Base-by-base conservation (phyloP, 148 eudicot species). In the Diospyros kaki region DNA sequence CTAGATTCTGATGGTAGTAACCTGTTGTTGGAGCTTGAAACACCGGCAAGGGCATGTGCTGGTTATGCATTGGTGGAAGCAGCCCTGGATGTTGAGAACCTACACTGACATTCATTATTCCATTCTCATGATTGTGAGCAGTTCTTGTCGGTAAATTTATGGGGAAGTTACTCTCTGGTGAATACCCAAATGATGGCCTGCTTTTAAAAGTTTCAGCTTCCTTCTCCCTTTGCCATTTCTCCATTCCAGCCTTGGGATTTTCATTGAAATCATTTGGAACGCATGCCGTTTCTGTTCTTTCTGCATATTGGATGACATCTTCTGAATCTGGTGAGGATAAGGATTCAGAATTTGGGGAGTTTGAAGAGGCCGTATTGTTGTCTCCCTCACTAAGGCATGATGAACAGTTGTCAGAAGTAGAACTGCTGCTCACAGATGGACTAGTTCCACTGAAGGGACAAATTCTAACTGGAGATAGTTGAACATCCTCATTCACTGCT, bases 311-410 rank as follows among this genome's bases (percentile, higher is more conserved):
- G 76, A 85, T 81, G 68, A 91, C 78, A 68, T 90, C 93, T 77
- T 94, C 98, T 10, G 98, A 94, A 87, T 92, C 97, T 6, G 96
- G 90, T 61, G 81, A 80, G 43, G 90, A 93, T 40, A 87, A 85
- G 48, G 96, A 90, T 77, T 90, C 98, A 2, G 82, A 60, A 79
- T 86, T 87, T 65, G 73, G 90, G 66, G 81, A 85, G 76, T 88
- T 90, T 58, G 88, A 86, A 51, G 93, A 88, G 48, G 86, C 78
- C 6, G 88, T 79, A 72, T 85, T 90, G 81, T 88, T 86, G 75
- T 94, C 98, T 77, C 97, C 97, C 79, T 94, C 98, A 80, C 93
- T 92, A 73, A 84, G 93, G 74, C 93, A 91, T 66, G 92, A 94
- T 8, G 98, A 92, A 88, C 91, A 86, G 83, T 90, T 92, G 80